A percentile compares a stretch with the other conserved stretches of the same genome.
Conservation (phyloP, 116 monocot genomes). For the Posidonia oceanica region DNA sequence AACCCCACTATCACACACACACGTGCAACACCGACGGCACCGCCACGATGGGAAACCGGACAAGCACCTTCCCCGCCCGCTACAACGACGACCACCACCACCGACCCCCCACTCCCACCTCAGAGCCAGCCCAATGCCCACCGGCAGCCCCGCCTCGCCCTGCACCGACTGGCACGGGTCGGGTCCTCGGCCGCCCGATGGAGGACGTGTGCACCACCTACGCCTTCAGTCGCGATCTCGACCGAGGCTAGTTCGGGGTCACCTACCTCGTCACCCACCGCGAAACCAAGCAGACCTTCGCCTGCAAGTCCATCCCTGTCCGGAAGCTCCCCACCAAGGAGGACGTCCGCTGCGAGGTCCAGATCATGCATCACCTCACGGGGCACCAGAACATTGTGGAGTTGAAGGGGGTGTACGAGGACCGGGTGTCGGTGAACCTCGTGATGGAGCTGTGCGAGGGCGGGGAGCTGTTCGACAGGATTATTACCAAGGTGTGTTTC, state of each 20-base stretch:
- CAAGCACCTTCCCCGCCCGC: background rate
- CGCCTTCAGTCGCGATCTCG: constrained; percentile 41
- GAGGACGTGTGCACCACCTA: constrained; percentile 26
- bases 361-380: constrained; percentile 27
- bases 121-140: background rate
- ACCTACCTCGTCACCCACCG: constrained; percentile 37
- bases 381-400: constrained; percentile 25
- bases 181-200: constrained; percentile 36
- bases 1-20: too few species aligned
- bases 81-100: background rate
- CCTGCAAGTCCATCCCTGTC: constrained; percentile 52
- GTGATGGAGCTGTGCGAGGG: constrained; percentile 88
- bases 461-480: constrained; percentile 75
- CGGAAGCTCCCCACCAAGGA: constrained; percentile 29
- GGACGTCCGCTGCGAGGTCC: constrained; percentile 36
- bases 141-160: background rate
- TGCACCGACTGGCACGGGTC: constrained; percentile 10
- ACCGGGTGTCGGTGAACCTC: constrained; percentile 38
- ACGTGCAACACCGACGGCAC: background rate
- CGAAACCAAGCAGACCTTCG: constrained; percentile 17
- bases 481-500: constrained; percentile 48
- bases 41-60: constrained; percentile 4
- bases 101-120: background rate
- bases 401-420: constrained; percentile 45
- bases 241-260: constrained; percentile 46